Evolutionary conservation across 2,329 filamentous ascomycete genomes (phyloP), one percentile per base, ranked within the genome.

Genomic region (Metarhizium rileyi): DNA sequence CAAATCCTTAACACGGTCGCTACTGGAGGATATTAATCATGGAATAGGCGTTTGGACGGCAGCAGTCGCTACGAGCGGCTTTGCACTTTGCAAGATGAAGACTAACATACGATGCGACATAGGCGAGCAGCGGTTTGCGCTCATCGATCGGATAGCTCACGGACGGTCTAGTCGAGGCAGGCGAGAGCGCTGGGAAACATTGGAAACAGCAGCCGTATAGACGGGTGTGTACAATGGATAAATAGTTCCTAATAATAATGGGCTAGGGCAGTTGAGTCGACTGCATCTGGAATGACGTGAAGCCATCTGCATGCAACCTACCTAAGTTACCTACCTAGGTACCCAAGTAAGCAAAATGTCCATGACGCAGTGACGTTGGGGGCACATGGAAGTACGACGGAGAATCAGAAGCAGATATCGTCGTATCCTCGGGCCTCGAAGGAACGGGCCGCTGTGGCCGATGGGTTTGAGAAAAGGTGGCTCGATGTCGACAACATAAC

Each of bases 161-260:
- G 12, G 12, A 27, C 36, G 41, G 18, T 20, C 9, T 10, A 38
- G 35, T 20, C 16, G 10, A 38, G 5, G 8, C 44, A 48, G 33
- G 38, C 44, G 14, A 48, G 44, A 23, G 40, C 10, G 9, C 12
- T 14, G 25, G 45, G 33, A 25, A 40, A 33, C 40, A 43, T 53
- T 50, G 51, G 51, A 51, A 53, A 46, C 35, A 43, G 20, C 38
- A 23, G 22, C 18, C 47, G n/a, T 18, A 41, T 36, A 33, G 40
- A 46, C 27, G 28, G 25, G 43, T 41, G 48, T 36, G 41, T 40
- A 43, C 26, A 28, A 55, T 48, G 52, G 36, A 54, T 48, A 43
- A 16, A 38, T 55, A 52, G 50, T 53, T 48, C 42, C 45, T 56
- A 56, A 56, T 56, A 47, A 35, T 56, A 56, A 56, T 56, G 44